These are phyloP conservation scores for Sechiopsis laciniata DNA, from an alignment of 306 rosid species.

Conservation along the genomic window DNA sequence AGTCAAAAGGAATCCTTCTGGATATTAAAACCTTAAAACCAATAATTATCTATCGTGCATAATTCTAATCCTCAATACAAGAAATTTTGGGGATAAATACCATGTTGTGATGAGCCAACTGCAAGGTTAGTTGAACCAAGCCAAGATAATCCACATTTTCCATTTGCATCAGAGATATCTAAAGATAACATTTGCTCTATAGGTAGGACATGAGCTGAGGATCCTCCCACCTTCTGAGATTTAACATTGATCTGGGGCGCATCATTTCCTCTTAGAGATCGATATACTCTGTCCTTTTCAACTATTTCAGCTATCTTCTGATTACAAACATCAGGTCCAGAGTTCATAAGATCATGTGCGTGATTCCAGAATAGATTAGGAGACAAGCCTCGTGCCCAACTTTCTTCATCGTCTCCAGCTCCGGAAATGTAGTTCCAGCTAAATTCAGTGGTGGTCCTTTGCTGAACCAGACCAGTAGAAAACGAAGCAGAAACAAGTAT, in stretches of 20 bases:
- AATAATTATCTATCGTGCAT: background rate
- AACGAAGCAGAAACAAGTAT: slow-evolving; percentile 77
- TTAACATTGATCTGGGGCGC: slow-evolving; percentile 60
- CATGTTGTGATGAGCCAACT: slow-evolving; percentile 51
- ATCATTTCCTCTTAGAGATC: slow-evolving; percentile 59
- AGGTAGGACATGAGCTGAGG: slow-evolving; percentile 27
- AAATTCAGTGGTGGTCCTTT: slow-evolving; percentile 58
- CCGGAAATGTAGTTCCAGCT: slow-evolving; percentile 93
- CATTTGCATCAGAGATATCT: slow-evolving; percentile 29
- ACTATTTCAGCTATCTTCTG: slow-evolving; percentile 70
- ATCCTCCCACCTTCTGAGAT: slow-evolving; percentile 34
- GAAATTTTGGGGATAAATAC: slow-evolving; percentile 33
- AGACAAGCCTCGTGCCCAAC: slow-evolving; percentile 82
- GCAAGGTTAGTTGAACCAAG: slow-evolving; percentile 69
- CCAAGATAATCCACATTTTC: slow-evolving; percentile 41
- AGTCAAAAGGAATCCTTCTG: background rate
- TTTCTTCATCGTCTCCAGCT: slow-evolving; percentile 94
- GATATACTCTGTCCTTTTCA: slow-evolving; percentile 61
- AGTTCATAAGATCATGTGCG: slow-evolving; percentile 60
- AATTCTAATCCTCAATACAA: background rate
- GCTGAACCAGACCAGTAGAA: slow-evolving; percentile 40
- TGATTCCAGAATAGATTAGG: slow-evolving; percentile 70
- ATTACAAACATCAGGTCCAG: slow-evolving; percentile 73
- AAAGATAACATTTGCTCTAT: slow-evolving; percentile 27
- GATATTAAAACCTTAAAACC: background rate